A percentile compares a stretch with the other conserved stretches of the same genome.
Evolutionary conservation across 176 grass and related monocot species (phyloP).

Genomic region (Carex scoparia): DNA sequence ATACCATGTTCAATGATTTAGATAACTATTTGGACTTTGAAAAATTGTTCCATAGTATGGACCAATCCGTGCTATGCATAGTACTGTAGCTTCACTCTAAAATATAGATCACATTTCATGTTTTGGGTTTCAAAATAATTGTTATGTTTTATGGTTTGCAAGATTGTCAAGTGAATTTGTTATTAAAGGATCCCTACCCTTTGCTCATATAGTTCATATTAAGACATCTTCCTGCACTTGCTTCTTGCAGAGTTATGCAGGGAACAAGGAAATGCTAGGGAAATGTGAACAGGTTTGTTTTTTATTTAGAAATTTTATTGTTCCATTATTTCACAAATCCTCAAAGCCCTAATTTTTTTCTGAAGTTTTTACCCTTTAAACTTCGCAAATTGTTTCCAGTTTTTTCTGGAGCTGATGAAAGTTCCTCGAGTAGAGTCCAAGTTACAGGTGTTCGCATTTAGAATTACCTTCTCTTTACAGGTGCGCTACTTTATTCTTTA

Average conservation of each 20-base stretch:
- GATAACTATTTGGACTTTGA: too few relatives aligned
- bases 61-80: too few relatives aligned
- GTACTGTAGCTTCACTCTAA: background rate
- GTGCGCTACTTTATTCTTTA: conserved; percentile 20
- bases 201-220: background rate
- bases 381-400: conserved; percentile 37
- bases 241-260: conserved; percentile 56
- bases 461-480: conserved; percentile 85
- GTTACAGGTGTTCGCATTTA: conserved; percentile 93
- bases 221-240: background rate
- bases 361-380: conserved; percentile 25
- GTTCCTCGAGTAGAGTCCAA: conserved; percentile 96
- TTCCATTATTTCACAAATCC: background rate
- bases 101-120: background rate
- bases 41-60: too few relatives aligned
- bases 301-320: background rate
- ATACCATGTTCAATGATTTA: too few relatives aligned
- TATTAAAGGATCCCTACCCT: background rate
- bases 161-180: background rate
- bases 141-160: background rate
- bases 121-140: background rate
- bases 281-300: conserved; percentile 90
- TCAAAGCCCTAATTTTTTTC: background rate
- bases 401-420: conserved; percentile 96
- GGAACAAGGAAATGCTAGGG: conserved; percentile 94